A percentile compares a stretch with the other conserved stretches of the same genome.
Evolutionary conservation across 2,329 filamentous ascomycete genomes (phyloP).

Genomic region (Sporothrix curviconia): DNA sequence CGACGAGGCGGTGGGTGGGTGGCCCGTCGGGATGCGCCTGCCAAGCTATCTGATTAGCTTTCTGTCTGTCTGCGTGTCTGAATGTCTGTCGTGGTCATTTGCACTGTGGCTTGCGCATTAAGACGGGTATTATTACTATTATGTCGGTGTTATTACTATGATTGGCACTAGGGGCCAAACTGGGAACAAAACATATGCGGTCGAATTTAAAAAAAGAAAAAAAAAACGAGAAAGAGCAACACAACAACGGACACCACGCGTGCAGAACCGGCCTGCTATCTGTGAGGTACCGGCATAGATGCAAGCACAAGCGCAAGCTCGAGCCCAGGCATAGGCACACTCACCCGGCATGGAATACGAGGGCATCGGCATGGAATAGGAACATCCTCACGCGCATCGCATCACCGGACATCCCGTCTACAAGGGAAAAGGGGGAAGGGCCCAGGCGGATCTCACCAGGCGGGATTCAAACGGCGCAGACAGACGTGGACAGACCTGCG

Average conservation of each 20-base stretch:
- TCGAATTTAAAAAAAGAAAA: not conserved
- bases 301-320: too few species aligned
- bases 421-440: not conserved
- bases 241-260: not conserved
- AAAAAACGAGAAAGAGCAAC: not conserved
- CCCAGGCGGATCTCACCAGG: not conserved
- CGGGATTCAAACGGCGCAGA: not conserved
- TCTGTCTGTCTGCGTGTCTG: not conserved
- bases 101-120: constrained; percentile 10
- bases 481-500: not conserved
- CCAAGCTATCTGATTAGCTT: not conserved
- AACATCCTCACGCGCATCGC: not conserved
- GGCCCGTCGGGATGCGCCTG: not conserved
- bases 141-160: constrained; percentile 7
- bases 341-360: not conserved
- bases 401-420: not conserved
- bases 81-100: not conserved
- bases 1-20: not conserved
- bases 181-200: constrained; percentile 7
- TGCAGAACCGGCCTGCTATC: not conserved
- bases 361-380: not conserved
- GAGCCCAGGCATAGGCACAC: not conserved
- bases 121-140: constrained; percentile 7
- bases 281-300: not conserved
- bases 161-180: constrained; percentile 2